Evolutionary conservation across 78 protist species (phyloP).

Genomic region (Fonticula alba): DNA sequence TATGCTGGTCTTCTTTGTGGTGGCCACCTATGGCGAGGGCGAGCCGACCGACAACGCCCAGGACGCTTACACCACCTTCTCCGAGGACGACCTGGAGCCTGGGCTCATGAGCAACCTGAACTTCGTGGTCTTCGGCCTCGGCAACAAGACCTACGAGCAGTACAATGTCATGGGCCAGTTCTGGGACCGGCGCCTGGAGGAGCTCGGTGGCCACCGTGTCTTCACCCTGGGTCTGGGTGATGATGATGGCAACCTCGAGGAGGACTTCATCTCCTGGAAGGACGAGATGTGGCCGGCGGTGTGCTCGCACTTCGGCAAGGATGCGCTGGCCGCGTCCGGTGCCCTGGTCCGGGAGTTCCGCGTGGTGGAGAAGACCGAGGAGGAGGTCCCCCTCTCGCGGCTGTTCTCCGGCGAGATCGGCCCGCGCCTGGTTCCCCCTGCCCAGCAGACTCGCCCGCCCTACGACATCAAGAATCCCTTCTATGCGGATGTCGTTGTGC

Average conservation of each 20-base stretch:
- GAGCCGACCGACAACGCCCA: constrained; percentile 79
- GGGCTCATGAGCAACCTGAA: constrained; percentile 9
- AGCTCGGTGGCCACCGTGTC: constrained; percentile 40
- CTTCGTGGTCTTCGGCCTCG: constrained; percentile 44
- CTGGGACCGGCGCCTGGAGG: constrained; percentile 34
- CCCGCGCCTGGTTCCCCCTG: too few species aligned
- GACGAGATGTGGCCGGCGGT: constrained; percentile 30
- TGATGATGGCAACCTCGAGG: constrained; percentile 66
- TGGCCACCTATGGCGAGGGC: constrained; percentile 77
- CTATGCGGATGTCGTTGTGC: constrained; percentile 24
- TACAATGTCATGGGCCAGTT: constrained; percentile 47
- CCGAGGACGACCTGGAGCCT: constrained; percentile 16
- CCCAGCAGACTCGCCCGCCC: background rate
- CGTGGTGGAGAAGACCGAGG: background rate
- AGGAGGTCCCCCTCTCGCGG: background rate
- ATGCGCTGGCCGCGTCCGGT: constrained; percentile 15
- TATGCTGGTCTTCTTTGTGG: constrained; percentile 21
- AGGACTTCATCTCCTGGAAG: constrained; percentile 63
- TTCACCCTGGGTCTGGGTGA: constrained; percentile 59
- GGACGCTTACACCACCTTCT: constrained; percentile 25
- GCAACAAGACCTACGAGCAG: constrained; percentile 74
- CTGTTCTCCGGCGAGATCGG: constrained; percentile 1
- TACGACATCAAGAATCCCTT: constrained; percentile 47
- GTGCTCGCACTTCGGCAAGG: constrained; percentile 19
- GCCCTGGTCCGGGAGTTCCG: background rate